Evolutionary conservation across 2,329 filamentous ascomycete species (phyloP), one percentile per base, ranked within the genome.

Genomic region (Trichoderma sp.): DNA sequence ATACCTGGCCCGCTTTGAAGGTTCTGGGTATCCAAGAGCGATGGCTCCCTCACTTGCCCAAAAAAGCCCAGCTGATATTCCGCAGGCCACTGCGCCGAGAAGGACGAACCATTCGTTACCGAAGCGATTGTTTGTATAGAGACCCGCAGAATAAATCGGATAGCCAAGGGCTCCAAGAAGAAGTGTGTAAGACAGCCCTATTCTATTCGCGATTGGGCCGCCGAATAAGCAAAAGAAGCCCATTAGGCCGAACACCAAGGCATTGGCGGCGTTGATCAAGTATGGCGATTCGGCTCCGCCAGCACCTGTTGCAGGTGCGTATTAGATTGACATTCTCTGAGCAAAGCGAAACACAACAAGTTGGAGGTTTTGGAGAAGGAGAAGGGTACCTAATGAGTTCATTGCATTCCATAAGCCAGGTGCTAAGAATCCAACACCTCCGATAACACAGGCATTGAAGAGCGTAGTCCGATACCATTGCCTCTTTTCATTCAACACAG

Each of bases 351-450:
- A 21, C 2, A 7, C 16, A 33, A 21, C 7, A 14, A 3, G 5
- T 49, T 10, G 8, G 1, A 49, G 7, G 4, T 11, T 1, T 8
- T 19, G 21, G 16, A 16, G 13, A 57, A 19, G 8, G 24, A 24
- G 8, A 24, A 27, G 13, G 11, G 1, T 66, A 66, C 63, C 63
- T 37, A 66, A 8, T 5, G 63, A 66, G 70, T 84, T 86, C 83
- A 87, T 86, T 1, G 85, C 85, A 73, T 86, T 87, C 85, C 86
- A 87, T 3, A 88, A 75, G 0, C 83, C 83, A 0, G 83, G 83
- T 0, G 82, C 82, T 43, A 85, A 77, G 72, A 86, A 87, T 1
- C 84, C 85, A 0, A 86, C 84, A 16, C 78, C 80, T 14, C 85
- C 85, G 57, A 86, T 85, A 19, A 87, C 78, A 59, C 82, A 83